Conservation (phyloP, 805 yeast species). For the Starmerella stigmatis region DNA sequence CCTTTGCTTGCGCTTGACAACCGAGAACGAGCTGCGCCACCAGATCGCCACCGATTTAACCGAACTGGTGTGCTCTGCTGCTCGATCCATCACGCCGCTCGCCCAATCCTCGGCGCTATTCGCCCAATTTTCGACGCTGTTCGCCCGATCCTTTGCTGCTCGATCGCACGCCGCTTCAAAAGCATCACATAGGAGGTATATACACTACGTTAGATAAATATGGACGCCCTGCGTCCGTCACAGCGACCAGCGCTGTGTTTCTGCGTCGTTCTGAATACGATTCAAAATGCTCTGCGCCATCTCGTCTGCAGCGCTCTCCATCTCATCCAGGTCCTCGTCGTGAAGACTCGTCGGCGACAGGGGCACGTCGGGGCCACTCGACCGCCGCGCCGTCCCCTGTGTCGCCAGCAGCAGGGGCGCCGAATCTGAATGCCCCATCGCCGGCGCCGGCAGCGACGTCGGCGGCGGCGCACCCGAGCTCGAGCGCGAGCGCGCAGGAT, state of each 20-base stretch:
- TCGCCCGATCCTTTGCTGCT: too few species aligned
- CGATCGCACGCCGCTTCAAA: too few species aligned
- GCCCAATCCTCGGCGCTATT: too few species aligned
- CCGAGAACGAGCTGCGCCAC: too few species aligned
- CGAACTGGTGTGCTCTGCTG: background rate
- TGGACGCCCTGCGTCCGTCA: slow-evolving; percentile 13
- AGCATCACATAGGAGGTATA: too few species aligned
- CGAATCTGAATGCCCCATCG: slow-evolving; percentile 2
- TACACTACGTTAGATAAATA: slow-evolving; percentile 3
- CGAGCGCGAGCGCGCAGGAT: slow-evolving; percentile 8
- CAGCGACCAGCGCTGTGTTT: slow-evolving; percentile 24
- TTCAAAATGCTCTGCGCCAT: slow-evolving; percentile 31
- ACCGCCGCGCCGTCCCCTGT: slow-evolving; percentile 1
- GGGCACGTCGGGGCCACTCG: slow-evolving; percentile 10
- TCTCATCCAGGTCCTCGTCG: slow-evolving; percentile 14
- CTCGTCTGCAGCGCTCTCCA: slow-evolving; percentile 28
- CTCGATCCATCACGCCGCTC: background rate
- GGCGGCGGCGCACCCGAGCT: slow-evolving; percentile 4
- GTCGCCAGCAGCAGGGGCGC: slow-evolving; percentile 2
- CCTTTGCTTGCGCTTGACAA: too few species aligned
- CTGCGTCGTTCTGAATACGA: slow-evolving; percentile 23
- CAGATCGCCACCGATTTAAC: too few species aligned
- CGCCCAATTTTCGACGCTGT: background rate
- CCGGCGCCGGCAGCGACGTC: background rate
- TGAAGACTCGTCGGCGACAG: slow-evolving; percentile 15